A percentile compares a stretch with the other conserved stretches of the same genome.
Evolutionary conservation across 2,329 filamentous ascomycete species (phyloP).

Genomic region (Colletotrichum eleusines): DNA sequence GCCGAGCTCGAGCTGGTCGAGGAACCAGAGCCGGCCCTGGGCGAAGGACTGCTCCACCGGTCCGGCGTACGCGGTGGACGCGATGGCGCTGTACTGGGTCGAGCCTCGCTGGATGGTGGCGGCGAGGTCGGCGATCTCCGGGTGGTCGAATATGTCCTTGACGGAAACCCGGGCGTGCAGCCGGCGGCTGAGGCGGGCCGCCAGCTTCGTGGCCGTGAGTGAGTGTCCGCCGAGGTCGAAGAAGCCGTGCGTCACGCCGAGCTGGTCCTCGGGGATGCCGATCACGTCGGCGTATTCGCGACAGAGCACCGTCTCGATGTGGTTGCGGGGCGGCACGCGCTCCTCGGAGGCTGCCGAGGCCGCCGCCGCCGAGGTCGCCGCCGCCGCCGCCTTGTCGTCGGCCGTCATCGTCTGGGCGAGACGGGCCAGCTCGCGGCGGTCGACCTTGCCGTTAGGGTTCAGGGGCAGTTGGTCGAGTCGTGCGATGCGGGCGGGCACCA

Average conservation of each 20-base stretch:
- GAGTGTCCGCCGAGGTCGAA: slow-evolving; percentile 41
- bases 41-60: slow-evolving; percentile 18
- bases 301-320: slow-evolving; percentile 42
- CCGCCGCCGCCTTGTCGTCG: slow-evolving; percentile 39
- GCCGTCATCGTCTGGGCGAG: too few relatives aligned
- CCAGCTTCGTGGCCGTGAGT: slow-evolving; percentile 34
- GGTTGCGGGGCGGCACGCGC: slow-evolving; percentile 20
- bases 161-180: slow-evolving; percentile 27
- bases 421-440: slow-evolving; percentile 34
- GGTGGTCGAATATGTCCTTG: slow-evolving; percentile 38
- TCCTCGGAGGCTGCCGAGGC: not conserved
- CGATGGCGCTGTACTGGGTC: not conserved
- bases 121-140: not conserved
- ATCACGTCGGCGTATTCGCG: slow-evolving; percentile 23
- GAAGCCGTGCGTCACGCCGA: slow-evolving; percentile 40
- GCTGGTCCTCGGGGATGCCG: not conserved
- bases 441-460: slow-evolving; percentile 46
- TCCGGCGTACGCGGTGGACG: not conserved
- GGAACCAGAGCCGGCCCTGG: slow-evolving; percentile 14
- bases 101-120: not conserved
- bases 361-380: not conserved
- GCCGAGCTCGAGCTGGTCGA: not conserved
- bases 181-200: slow-evolving; percentile 13
- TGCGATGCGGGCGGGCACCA: slow-evolving; percentile 45
- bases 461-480: slow-evolving; percentile 46